phyloP scores from a whole-genome alignment of 306 rosid species.

The Erythrophleum fordii region DNA sequence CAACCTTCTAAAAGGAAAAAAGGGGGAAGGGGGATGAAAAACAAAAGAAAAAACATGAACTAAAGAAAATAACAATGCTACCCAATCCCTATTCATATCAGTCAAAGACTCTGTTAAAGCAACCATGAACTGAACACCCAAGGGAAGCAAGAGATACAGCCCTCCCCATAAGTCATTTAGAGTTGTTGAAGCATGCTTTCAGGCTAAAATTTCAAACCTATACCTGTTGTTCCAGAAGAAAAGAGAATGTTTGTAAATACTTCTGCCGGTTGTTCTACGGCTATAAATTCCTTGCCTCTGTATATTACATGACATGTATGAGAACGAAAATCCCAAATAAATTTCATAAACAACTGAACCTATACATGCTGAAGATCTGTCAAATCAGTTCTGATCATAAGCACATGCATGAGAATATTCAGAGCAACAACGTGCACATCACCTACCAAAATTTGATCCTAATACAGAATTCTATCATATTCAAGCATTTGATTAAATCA shows the following conservation, averaged over 20 bases:
- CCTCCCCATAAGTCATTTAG: not conserved
- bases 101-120: not conserved
- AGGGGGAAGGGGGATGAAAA: not conserved
- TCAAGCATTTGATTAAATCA: slow-evolving; percentile 1
- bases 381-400: slow-evolving; percentile 31
- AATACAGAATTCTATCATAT: slow-evolving; percentile 9
- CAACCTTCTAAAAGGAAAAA: not conserved
- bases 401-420: not conserved
- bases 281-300: slow-evolving; percentile 82
- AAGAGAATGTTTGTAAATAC: slow-evolving; percentile 79
- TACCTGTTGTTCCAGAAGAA: slow-evolving; percentile 99
- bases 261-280: slow-evolving; percentile 70
- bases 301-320: slow-evolving; percentile 39
- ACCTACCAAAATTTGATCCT: slow-evolving; percentile 12
- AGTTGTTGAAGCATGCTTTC: not conserved
- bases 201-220: slow-evolving; percentile 34
- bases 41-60: not conserved
- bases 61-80: not conserved
- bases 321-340: slow-evolving; percentile 20
- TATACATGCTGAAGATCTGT: slow-evolving; percentile 20
- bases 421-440: not conserved
- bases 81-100: no score
- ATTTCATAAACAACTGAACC: slow-evolving; percentile 10
- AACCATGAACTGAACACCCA: not conserved
- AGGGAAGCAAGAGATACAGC: not conserved